Conservation (phyloP, 192 early-diverging fungal species). For the Spizellomyces sp. region DNA sequence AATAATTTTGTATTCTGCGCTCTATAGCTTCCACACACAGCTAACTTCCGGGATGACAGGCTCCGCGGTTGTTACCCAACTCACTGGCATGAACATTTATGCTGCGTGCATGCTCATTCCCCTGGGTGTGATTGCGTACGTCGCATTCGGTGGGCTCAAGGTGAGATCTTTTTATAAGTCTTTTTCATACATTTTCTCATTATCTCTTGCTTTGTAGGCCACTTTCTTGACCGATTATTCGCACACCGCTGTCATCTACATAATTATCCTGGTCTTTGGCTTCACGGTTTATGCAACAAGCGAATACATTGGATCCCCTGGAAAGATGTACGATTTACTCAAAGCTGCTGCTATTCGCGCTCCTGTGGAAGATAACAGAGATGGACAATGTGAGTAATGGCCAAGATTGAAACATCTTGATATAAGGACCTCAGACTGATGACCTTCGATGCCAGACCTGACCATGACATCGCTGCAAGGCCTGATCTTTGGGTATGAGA, state of each 20-base stretch:
- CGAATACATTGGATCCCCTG: conserved; percentile 63
- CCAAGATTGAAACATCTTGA: no score
- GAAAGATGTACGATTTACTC: conserved; percentile 70
- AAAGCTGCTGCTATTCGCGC: conserved; percentile 42
- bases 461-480: conserved; percentile 68
- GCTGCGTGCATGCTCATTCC: conserved; percentile 68
- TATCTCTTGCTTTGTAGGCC: conserved; percentile 28
- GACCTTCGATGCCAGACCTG: conserved; percentile 27
- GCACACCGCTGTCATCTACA: conserved; percentile 69
- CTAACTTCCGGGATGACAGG: no score
- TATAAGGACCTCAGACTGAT: no score
- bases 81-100: conserved; percentile 69
- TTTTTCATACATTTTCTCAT: neutral
- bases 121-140: conserved; percentile 69
- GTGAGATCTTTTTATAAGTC: neutral
- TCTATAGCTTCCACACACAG: no score
- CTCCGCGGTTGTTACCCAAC: conserved; percentile 61
- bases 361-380: conserved; percentile 62
- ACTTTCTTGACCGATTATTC: conserved; percentile 75
- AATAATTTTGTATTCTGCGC: neutral
- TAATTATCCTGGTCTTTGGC: conserved; percentile 69
- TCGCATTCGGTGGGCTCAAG: conserved; percentile 69
- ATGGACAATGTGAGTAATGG: conserved; percentile 42
- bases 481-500: no score
- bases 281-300: conserved; percentile 69